These are phyloP conservation scores for Hypoxylon trugodes DNA, from an alignment of 495 filamentous ascomycete species.

Conservation along the genomic window DNA sequence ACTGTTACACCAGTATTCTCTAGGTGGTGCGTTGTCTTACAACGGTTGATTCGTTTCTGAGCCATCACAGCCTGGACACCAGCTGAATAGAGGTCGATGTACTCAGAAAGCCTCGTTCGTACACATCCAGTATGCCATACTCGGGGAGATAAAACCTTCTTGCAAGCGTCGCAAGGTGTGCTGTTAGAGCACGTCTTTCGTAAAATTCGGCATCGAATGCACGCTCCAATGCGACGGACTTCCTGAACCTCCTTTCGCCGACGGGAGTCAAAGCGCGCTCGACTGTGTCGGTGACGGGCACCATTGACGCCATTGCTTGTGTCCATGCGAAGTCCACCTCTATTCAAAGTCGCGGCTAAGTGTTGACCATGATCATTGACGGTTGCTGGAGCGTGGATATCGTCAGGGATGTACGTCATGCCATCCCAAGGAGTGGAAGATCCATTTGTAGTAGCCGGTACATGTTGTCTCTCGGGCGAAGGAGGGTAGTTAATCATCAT, in stretches of 20 bases:
- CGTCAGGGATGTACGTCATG: slow-evolving; percentile 51
- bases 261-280: slow-evolving; percentile 72
- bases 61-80: slow-evolving; percentile 74
- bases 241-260: slow-evolving; percentile 82
- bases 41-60: slow-evolving; percentile 67
- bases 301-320: slow-evolving; percentile 42
- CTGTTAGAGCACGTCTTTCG: slow-evolving; percentile 86
- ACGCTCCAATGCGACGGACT: slow-evolving; percentile 81
- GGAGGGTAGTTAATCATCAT: slow-evolving; percentile 40
- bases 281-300: slow-evolving; percentile 52
- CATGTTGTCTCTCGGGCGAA: slow-evolving; percentile 24
- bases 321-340: slow-evolving; percentile 56
- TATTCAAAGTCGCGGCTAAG: slow-evolving; percentile 35
- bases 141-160: slow-evolving; percentile 77
- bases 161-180: slow-evolving; percentile 82
- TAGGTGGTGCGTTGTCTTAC: slow-evolving; percentile 65
- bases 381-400: slow-evolving; percentile 42
- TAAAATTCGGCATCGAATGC: slow-evolving; percentile 85
- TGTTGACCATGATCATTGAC: slow-evolving; percentile 40
- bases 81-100: slow-evolving; percentile 75
- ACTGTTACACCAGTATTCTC: slow-evolving; percentile 67
- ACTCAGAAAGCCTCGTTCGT: slow-evolving; percentile 75
- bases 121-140: slow-evolving; percentile 85
- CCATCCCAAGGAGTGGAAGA: slow-evolving; percentile 52
- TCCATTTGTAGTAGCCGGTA: neutral